These are phyloP conservation scores for Dactylis glomerata DNA, from an alignment of 176 grass and related monocot species.

Conservation along the genomic window DNA sequence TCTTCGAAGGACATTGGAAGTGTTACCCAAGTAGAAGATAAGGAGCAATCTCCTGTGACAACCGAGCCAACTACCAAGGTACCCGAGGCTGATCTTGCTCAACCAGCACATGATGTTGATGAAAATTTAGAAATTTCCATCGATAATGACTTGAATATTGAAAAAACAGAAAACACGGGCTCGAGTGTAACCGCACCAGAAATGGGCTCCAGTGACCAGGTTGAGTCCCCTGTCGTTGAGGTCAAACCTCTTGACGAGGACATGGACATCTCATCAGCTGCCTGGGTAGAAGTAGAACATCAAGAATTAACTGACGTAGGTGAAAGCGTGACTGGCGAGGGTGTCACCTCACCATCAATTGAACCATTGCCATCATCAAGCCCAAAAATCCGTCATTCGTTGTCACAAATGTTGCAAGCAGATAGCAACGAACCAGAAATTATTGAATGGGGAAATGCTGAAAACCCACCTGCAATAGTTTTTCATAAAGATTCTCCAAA, in stretches of 20 bases:
- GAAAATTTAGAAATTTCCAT: slow-evolving; percentile 75
- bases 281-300: slow-evolving; percentile 91
- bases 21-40: slow-evolving; percentile 73
- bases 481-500: slow-evolving; percentile 98
- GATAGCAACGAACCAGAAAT: slow-evolving; percentile 93
- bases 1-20: slow-evolving; percentile 62
- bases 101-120: slow-evolving; percentile 93
- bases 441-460: slow-evolving; percentile 99
- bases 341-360: slow-evolving; percentile 41
- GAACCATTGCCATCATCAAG: slow-evolving; percentile 64
- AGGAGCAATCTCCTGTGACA: slow-evolving; percentile 50
- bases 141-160: slow-evolving; percentile 80
- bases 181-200: slow-evolving; percentile 53
- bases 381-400: slow-evolving; percentile 81
- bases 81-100: slow-evolving; percentile 81
- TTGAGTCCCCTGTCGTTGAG: slow-evolving; percentile 49
- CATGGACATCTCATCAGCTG: slow-evolving; percentile 89
- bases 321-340: slow-evolving; percentile 49
- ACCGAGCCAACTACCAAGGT: slow-evolving; percentile 64
- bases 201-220: slow-evolving; percentile 39
- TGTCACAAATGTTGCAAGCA: slow-evolving; percentile 99
- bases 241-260: slow-evolving; percentile 73
- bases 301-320: slow-evolving; percentile 52
- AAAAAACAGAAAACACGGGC: slow-evolving; percentile 68
- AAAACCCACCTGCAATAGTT: slow-evolving; percentile 93